phyloP scores from a whole-genome alignment of 2,329 filamentous ascomycete genomes.

The Neonectria coccinea region DNA sequence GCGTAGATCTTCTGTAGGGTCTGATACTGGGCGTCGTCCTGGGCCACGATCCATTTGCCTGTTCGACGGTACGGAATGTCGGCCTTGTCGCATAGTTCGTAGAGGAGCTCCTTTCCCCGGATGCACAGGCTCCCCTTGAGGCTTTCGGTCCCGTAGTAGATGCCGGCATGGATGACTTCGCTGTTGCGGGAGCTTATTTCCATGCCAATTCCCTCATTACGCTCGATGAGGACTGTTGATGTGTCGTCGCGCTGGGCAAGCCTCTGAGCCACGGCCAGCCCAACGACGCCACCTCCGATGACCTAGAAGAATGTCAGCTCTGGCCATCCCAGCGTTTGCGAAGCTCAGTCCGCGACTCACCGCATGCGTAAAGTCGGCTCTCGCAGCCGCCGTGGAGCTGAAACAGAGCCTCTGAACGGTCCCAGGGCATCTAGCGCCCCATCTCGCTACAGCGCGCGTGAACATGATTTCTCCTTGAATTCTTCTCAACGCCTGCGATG shows the following conservation, averaged over 20 bases:
- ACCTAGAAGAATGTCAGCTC: conserved; percentile 53
- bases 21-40: conserved; percentile 75
- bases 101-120: conserved; percentile 79
- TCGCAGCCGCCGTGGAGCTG: conserved; percentile 49
- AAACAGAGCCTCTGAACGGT: conserved; percentile 46
- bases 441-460: conserved; percentile 8
- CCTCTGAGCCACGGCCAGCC: conserved; percentile 81
- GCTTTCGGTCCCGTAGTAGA: conserved; percentile 85
- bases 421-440: background rate
- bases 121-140: conserved; percentile 90
- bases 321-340: too few relatives aligned
- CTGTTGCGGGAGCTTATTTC: conserved; percentile 93
- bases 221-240: conserved; percentile 83
- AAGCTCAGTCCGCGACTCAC: conserved; percentile 47
- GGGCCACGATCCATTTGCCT: conserved; percentile 96
- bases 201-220: conserved; percentile 79
- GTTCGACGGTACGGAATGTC: conserved; percentile 78
- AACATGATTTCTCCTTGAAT: background rate
- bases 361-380: conserved; percentile 60
- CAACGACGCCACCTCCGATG: conserved; percentile 75
- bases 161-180: conserved; percentile 95
- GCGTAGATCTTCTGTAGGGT: conserved; percentile 66
- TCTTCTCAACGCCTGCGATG: background rate
- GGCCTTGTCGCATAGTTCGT: conserved; percentile 77
- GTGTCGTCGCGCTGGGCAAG: conserved; percentile 74